Evolutionary conservation across 306 rosid genomes (phyloP), one percentile per base, ranked within the genome.

Genomic region (Inga leiocalycina): DNA sequence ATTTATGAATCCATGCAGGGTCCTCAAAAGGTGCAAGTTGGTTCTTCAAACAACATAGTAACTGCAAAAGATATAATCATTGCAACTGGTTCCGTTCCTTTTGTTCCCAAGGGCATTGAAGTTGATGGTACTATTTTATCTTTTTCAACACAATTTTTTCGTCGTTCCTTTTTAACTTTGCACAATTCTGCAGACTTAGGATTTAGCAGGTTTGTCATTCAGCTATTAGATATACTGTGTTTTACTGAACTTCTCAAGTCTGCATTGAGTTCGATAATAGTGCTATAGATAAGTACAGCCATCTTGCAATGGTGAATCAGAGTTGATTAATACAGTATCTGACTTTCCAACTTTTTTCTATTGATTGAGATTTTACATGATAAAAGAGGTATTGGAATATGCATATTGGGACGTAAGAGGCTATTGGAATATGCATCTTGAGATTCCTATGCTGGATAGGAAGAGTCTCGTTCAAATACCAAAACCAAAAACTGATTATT

Each of bases 81-180:
- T 82, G 99, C 99, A 45, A 96, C 99, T 46, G 99, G 98, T 69
- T 96, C 99, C 74, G 97, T 94, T 85, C 99, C 99, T 67, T 96
- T 96, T 39, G 98, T 96, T 86, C 98, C 99, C 2, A 94, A 92
- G 90, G 99, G 99, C 79, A 90, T 96, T 85, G 98, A 96, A 92
- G 91, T 96, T 41, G 99, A 96, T 77, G 99, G 99, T 95, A 88
- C 81, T 46, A 71, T 71, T 44, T 78, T 30, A 27, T 83, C 46
- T 65, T 71, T 77, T 27, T 80, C 71, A 72, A 46, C 56, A 10
- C 45, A 43, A 39, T 39, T 39, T 81, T 43, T 70, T 78, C 35
- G 32, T 16, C n/a, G 19, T 71, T 43, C 34, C 34, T 56, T 74
- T 78, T 24, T 19, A 44, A 41, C 51, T 74, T 57, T 80, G 44